Evolutionary conservation across 2,329 filamentous ascomycete species (phyloP), one percentile per base, ranked within the genome.

Genomic region (Phialophora chinensis): DNA sequence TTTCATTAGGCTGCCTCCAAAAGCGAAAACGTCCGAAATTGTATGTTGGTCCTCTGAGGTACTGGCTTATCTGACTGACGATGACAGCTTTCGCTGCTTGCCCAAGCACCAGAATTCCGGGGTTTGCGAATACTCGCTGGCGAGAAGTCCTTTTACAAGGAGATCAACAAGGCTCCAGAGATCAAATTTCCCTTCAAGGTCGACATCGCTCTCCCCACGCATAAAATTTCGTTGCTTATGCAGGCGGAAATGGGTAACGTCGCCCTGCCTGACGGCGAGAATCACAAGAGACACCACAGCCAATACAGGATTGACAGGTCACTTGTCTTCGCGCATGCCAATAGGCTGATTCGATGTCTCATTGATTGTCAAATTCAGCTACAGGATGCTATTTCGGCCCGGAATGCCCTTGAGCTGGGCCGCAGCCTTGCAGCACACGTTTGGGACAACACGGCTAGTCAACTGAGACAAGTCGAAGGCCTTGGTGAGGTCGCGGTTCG

Each of bases 391-490:
- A 77, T 87, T 4, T 85, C 90, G 1, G 84, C 88, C 1, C 85
- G 85, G 31, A 88, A 88, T 67, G 90, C 90, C 5, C 83, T 98
- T 1, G 90, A 94, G 73, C 84, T 98, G 5, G 85, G 90, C 56
- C 85, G 94, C 64, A 92, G 91, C 70, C 80, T 98, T 60, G 85
- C 87, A 25, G 91, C 93, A 1, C 86, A 85, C 66, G 84, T 84
- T 1, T 97, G 93, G 95, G 95, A 99, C 73, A 88, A 90, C 38
- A 91, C 88, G 1, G 87, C 91, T 0, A 83, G 90, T 25, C 91
- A 97, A 71, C 85, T 99, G 74, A 90, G 90, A 67, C 94, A 98
- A 76, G 84, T 99, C 1, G 87, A 91, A 0, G 86, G 88, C 2
- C 86, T 98, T 67, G 95, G 95, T 0, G 82, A 87, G 4, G 91